Evolutionary conservation across 2,329 filamentous ascomycete species (phyloP).

Genomic region (Berkeleyomyces basicola): DNA sequence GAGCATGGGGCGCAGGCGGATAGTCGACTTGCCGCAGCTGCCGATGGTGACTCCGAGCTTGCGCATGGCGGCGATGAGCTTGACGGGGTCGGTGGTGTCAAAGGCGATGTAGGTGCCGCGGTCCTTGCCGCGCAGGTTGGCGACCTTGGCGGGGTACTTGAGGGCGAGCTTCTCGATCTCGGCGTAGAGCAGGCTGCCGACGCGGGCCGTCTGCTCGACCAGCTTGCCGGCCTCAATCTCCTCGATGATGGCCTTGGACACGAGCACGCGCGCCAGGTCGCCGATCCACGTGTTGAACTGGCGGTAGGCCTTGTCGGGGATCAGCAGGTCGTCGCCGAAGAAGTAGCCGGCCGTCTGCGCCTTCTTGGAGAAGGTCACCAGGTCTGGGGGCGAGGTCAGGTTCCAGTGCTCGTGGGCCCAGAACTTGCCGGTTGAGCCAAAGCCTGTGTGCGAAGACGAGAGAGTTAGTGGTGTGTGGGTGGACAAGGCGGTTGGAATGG

Average conservation of each 20-base stretch:
- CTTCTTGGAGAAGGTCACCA: constrained; percentile 93
- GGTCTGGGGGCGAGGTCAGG: constrained; percentile 63
- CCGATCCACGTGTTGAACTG: constrained; percentile 87
- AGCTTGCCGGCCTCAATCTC: constrained; percentile 65
- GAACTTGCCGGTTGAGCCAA: constrained; percentile 85
- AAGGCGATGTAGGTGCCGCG: constrained; percentile 89
- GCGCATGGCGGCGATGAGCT: constrained; percentile 54
- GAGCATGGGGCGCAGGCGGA: constrained; percentile 73
- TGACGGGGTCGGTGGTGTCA: constrained; percentile 65
- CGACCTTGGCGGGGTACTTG: constrained; percentile 60
- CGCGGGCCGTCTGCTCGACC: constrained; percentile 56
- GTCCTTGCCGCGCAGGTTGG: constrained; percentile 72
- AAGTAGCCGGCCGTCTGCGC: constrained; percentile 89
- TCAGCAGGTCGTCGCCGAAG: constrained; percentile 61
- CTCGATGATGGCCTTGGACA: constrained; percentile 68
- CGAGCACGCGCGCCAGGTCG: constrained; percentile 58
- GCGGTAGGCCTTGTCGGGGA: constrained; percentile 82
- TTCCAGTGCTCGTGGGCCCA: constrained; percentile 96
- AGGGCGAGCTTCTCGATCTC: constrained; percentile 50
- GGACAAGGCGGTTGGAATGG: not conserved
- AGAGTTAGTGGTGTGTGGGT: not conserved
- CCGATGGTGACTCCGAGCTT: constrained; percentile 76
- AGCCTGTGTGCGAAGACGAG: constrained; percentile 26
- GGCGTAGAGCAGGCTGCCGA: constrained; percentile 62
- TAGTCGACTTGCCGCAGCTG: constrained; percentile 57